Evolutionary conservation across 2,329 filamentous ascomycete genomes (phyloP), one percentile per base, ranked within the genome.

Genomic region (Zasmidium angulare): DNA sequence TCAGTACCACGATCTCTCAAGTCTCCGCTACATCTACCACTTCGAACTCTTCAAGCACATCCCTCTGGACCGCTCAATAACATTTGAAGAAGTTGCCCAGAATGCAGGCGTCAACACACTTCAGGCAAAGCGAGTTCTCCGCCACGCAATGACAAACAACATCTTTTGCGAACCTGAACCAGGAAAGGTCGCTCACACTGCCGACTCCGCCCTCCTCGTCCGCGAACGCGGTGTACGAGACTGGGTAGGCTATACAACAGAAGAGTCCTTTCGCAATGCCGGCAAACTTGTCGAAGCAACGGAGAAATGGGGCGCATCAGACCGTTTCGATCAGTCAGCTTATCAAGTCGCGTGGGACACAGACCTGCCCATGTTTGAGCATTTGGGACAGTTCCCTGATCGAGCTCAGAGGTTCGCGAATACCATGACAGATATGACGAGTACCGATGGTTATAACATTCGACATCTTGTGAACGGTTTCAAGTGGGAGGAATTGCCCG

Each of bases 381-480:
- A 64, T 55, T 53, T 68, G 46, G 55, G 55, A 10, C 49, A 63
- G 24, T 57, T 60, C 46, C 60, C 60, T 20, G 63, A 63, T 55
- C 60, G 59, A 52, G 58, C 56, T 6, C 60, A 55, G 20, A 55
- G 59, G 24, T 66, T 68, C 22, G 58, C 60, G 22, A 60, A 58
- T 22, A 63, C 63, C 20, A 68, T 68, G 64, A 58, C 53, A 4
- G 64, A 65, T 17, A 58, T 62, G 46, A 53, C 53, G 20, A 53
- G 46, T 19, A 57, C 59, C 56, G 82, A 85, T 65, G 84, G 84
- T 0, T 85, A 84, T 62, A 81, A 84, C 62, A 66, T 84, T 3
- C 72, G 71, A 20, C 77, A 85, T 63, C 75, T 87, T 12, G 75
- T 85, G 1, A 72, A 83, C 46, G 81, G 79, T 36, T 86, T 82